phyloP scores from a whole-genome alignment of 345 rosid species.

The Cardamine occulta region DNA sequence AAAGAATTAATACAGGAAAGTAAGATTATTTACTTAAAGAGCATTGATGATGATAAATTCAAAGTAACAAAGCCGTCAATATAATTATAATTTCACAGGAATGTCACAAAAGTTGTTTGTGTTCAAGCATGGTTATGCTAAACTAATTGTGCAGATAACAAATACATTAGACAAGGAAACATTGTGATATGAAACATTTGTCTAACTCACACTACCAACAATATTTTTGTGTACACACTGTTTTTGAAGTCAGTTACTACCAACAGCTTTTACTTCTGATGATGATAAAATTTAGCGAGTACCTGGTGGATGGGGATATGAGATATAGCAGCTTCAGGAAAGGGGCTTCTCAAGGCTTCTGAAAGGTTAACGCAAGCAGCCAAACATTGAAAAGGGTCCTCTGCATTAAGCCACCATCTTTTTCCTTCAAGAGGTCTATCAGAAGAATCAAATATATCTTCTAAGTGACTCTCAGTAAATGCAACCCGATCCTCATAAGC shows the following conservation, averaged over 20 bases:
- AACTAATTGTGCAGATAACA: slow-evolving; percentile 11
- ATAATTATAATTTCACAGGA: slow-evolving; percentile 1
- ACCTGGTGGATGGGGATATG: slow-evolving; percentile 97
- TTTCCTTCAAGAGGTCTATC: slow-evolving; percentile 93
- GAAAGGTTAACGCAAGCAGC: slow-evolving; percentile 84
- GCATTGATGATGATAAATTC: slow-evolving; percentile 25
- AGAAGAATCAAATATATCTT: slow-evolving; percentile 91
- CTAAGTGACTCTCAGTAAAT: slow-evolving; percentile 83
- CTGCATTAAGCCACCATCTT: slow-evolving; percentile 97
- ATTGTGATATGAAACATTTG: slow-evolving; percentile 1
- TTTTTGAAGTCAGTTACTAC: slow-evolving; percentile 6
- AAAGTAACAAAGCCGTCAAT: slow-evolving; percentile 13
- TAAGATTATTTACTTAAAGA: slow-evolving; percentile 27
- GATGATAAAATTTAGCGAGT: slow-evolving; percentile 22
- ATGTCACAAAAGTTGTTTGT: slow-evolving; percentile 28
- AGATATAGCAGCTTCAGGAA: slow-evolving; percentile 72
- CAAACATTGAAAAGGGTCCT: slow-evolving; percentile 98
- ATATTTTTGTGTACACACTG: not conserved
- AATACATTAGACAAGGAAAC: slow-evolving; percentile 10
- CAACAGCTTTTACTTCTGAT: slow-evolving; percentile 12
- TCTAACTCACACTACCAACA: slow-evolving; percentile 3
- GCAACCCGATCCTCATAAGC: slow-evolving; percentile 78
- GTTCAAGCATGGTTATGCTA: slow-evolving; percentile 18
- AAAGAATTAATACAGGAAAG: slow-evolving; percentile 36
- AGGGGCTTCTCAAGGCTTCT: slow-evolving; percentile 88